Conservation (phyloP, 257 asterid species). For the Avicennia marina region DNA sequence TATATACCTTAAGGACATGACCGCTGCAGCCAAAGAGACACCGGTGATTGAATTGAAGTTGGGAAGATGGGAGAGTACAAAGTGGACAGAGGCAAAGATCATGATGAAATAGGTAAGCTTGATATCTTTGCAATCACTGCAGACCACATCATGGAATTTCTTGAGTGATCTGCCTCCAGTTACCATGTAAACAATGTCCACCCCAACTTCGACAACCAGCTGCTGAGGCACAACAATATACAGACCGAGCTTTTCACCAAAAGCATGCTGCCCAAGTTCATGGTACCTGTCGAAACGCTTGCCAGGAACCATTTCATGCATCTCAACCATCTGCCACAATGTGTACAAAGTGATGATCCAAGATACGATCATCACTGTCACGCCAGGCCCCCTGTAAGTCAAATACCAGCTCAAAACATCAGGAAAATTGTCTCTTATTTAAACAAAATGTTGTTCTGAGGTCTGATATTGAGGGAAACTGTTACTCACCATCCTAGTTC, state of each 20-base stretch:
- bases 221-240: constrained; percentile 94
- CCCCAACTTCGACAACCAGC: constrained; percentile 73
- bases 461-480: background rate
- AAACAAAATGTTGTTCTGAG: background rate
- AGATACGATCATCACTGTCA: constrained; percentile 64
- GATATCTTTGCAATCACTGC: constrained; percentile 39
- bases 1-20: constrained; percentile 78
- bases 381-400: constrained; percentile 74
- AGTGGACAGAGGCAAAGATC: constrained; percentile 91
- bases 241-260: constrained; percentile 82
- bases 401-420: background rate
- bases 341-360: constrained; percentile 86
- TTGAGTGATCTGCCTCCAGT: constrained; percentile 78
- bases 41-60: constrained; percentile 89
- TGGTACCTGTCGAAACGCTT: constrained; percentile 90
- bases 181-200: constrained; percentile 88
- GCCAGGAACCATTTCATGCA: constrained; percentile 97
- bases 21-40: constrained; percentile 87
- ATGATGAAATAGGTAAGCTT: constrained; percentile 71
- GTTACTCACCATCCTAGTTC: constrained; percentile 54
- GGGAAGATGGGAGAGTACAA: constrained; percentile 90
- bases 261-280: constrained; percentile 87
- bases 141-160: constrained; percentile 58
- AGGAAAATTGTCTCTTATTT: too few species aligned
- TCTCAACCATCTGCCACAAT: constrained; percentile 94